Evolutionary conservation across 2,329 filamentous ascomycete genomes (phyloP), one percentile per base, ranked within the genome.

Genomic region (Periconia sp.): DNA sequence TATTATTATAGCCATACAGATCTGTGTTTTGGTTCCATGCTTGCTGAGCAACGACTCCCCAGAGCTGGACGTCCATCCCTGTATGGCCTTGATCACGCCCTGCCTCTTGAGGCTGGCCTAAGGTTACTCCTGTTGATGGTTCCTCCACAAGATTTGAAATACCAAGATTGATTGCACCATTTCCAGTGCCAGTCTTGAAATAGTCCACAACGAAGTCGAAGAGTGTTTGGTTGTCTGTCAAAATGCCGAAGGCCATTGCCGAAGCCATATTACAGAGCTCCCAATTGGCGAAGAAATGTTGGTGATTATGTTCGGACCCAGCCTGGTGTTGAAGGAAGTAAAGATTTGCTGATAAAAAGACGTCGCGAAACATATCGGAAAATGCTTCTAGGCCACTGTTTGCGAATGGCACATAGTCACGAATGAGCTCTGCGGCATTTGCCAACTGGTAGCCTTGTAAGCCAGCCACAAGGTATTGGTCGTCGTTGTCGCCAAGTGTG

Each of bases 41-140:
- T 50, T 72, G 68, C 54, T 75, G 72, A 2, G 67, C 72, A 31
- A 78, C 52, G 1, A 67, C 63, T 2, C 71, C 74, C 2, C 74
- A 44, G 5, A 76, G 54, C 0, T 64, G 59, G 13, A 74, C 65
- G 43, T 71, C 69, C 4, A 78, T 57, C 9, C 64, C 66, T 1
- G 73, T 52, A 45, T 78, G 75, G 5, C 73, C 75, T 46, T 78
- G 75, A 43, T 78, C 75, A 0, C 74, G 58, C 2, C 74, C 73
- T 1, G 72, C 66, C 35, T 77, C 73, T 42, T 75, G 71, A 1
- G 65, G 56, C 36, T 77, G 72, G 0, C 61, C 65, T 2, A 77
- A 46, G 1, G 43, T 36, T 47, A 69, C 66, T 2, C 54, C 48
- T 1, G 63, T 51, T 1, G 57, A 62, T 28, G 66, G 61, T 2